These are phyloP conservation scores for Porcisia hertigi DNA, from an alignment of 208 protist genomes.

Conservation along the genomic window DNA sequence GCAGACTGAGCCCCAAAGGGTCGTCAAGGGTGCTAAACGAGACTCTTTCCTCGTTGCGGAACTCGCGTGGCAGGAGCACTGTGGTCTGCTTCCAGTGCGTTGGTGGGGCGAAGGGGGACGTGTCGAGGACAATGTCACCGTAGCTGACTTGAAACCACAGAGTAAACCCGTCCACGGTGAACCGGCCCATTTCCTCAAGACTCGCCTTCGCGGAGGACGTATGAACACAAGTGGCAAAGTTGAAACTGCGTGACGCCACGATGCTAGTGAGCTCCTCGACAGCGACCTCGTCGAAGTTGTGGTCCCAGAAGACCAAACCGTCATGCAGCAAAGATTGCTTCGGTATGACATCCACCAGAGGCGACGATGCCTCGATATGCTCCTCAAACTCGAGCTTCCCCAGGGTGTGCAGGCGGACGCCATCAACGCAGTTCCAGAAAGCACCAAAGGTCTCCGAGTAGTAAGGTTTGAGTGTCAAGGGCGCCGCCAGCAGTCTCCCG, in stretches of 20 bases:
- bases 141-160: constrained; percentile 79
- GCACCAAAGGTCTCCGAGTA: constrained; percentile 34
- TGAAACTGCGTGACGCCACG: constrained; percentile 32
- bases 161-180: constrained; percentile 67
- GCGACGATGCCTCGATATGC: constrained; percentile 40
- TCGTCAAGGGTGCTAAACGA: constrained; percentile 29
- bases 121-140: constrained; percentile 43
- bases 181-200: constrained; percentile 3
- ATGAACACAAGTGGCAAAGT: constrained; percentile 25
- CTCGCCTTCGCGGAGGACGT: constrained; percentile 14
- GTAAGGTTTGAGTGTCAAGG: constrained; percentile 49
- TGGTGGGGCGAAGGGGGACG: constrained; percentile 43
- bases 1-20: constrained; percentile 36
- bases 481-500: constrained; percentile 55
- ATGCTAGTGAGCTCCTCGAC: constrained; percentile 32
- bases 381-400: constrained; percentile 54
- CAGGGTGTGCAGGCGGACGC: constrained; percentile 47
- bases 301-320: constrained; percentile 36
- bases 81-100: constrained; percentile 94
- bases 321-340: constrained; percentile 50
- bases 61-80: constrained; percentile 54
- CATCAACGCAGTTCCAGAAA: constrained; percentile 58
- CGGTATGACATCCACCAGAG: constrained; percentile 65
- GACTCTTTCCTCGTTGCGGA: constrained; percentile 43
- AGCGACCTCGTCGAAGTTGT: constrained; percentile 31